Evolutionary conservation across 495 filamentous ascomycete species (phyloP), one percentile per base, ranked within the genome.

Genomic region (Talaromyces trachyspermus): DNA sequence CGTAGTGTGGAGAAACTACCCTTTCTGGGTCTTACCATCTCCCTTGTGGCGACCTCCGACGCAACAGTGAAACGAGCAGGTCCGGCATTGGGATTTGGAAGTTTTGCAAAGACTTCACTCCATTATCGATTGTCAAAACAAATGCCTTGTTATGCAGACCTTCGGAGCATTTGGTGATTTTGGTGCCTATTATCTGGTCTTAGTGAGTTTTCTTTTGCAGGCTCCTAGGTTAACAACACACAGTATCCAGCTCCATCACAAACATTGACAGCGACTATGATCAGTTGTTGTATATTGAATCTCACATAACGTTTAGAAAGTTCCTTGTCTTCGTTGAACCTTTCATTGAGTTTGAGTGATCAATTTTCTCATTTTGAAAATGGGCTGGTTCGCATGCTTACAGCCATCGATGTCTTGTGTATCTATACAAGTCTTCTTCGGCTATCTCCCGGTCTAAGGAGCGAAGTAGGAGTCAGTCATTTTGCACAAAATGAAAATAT

Each of bases 41-140:
- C 43, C 14, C 49, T 60, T 25, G 66, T 68, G 43, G 66, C 66
- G 17, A 69, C 66, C 32, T 67, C 60, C 22, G 56, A 63, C 2
- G 62, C 54, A 19, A 51, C 46, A 3, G 55, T 49, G 42, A 47
- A 59, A 22, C 43, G 52, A 19, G 55, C 46, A 49, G 60, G 56
- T 10, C 62, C 61, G 4, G 62, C 60, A 49, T 64, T 62, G 2
- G 58, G 60, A 43, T 64, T 64, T 2, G 60, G 62, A 22, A 68
- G 49, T 47, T 64, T 66, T 45, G 61, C 63, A 52, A 69, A 48
- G 15, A 69, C 54, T 35, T 69, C 65, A 4, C 27, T 14, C 65
- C 63, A 52, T 68, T 67, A 32, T 68, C 60, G 63, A 71, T 65
- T 46, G 43, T 67, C 43, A 70, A 54, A 11, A 66, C 49, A 30